These are phyloP conservation scores for Cryptosporidium meleagridis DNA, from an alignment of 169 alveolate genomes.

Conservation along the genomic window DNA sequence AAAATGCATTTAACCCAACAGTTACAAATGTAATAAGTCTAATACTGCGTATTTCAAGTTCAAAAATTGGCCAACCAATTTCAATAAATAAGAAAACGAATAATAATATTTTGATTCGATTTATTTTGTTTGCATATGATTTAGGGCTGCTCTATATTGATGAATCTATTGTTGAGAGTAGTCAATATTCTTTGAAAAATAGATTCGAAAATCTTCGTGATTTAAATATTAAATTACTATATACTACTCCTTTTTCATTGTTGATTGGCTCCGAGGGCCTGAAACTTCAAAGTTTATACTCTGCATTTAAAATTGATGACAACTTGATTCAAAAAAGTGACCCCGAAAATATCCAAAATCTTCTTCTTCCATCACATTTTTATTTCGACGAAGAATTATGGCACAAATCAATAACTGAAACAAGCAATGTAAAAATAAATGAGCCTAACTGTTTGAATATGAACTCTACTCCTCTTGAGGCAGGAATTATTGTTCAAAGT, in stretches of 20 bases:
- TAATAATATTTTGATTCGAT: conserved; percentile 22
- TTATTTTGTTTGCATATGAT: conserved; percentile 57
- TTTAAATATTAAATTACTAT: neutral
- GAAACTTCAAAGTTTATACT: conserved; percentile 47
- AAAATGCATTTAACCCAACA: neutral
- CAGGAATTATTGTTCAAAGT: conserved; percentile 89
- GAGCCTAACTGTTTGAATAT: neutral
- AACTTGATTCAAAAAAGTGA: neutral
- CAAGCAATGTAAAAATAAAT: neutral
- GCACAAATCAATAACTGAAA: neutral
- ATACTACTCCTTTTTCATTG: conserved; percentile 57
- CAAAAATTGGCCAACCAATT: conserved; percentile 66
- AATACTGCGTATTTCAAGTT: conserved; percentile 38
- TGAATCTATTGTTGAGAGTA: neutral
- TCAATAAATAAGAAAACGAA: neutral
- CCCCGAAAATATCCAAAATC: neutral
- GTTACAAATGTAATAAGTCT: conserved; percentile 42
- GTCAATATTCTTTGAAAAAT: neutral
- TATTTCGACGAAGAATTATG: conserved; percentile 43
- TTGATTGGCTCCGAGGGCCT: conserved; percentile 34
- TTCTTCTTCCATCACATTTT: conserved; percentile 61
- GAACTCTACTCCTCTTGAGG: conserved; percentile 74
- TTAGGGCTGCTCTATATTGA: conserved; percentile 47
- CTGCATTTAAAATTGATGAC: conserved; percentile 41
- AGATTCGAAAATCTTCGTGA: neutral